Evolutionary conservation across 73 alveolate genomes (phyloP), one percentile per base, ranked within the genome.

Genomic region (Stentor coeruleus): DNA sequence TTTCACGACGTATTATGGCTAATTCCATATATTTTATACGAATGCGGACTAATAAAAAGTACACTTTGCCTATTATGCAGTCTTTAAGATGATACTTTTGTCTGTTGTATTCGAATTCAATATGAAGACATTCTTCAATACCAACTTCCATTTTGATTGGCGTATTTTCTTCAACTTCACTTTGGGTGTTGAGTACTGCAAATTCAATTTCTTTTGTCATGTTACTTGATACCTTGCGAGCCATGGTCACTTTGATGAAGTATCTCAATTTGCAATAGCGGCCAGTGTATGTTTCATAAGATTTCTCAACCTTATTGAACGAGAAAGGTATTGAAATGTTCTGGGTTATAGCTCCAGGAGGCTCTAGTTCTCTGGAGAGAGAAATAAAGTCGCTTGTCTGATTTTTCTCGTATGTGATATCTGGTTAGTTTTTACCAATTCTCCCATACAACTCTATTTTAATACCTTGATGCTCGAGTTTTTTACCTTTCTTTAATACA

Each of bases 21-120:
- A 98, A 92, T 92, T 98, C 99, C 99, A 98, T 98, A 88, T 96
- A 97, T 91, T 98, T 98, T 87, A 98, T 96, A 89, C 97, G 97
- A 88, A 98, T 97, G 41, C 98, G 88, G 74, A 98, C 99, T 82
- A 96, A 90, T 83, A 94, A 93, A 91, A 98, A 98, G 75, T 95
- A 89, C 15, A 86, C 92, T 90, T 94, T 98, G 85, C 99, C 99
- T 60, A 88, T 76, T 57, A 95, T 89, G 42, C 94, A 92, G 86
- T 97, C 99, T 92, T 96, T 97, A 85, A 98, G 58, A 81, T 96
- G 97, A 82, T 95, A 98, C 76, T 93, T 94, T n/a, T 97, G 80
- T 79, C 94, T 95, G 76, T 95, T 95, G 74, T 95, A 97, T 87
- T 98, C 99, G 77, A 98, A 98, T 85, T 97, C 99, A 77, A 98